Base-by-base conservation (phyloP, 208 protist species). In the Acanthamoeba culbertsoni region DNA sequence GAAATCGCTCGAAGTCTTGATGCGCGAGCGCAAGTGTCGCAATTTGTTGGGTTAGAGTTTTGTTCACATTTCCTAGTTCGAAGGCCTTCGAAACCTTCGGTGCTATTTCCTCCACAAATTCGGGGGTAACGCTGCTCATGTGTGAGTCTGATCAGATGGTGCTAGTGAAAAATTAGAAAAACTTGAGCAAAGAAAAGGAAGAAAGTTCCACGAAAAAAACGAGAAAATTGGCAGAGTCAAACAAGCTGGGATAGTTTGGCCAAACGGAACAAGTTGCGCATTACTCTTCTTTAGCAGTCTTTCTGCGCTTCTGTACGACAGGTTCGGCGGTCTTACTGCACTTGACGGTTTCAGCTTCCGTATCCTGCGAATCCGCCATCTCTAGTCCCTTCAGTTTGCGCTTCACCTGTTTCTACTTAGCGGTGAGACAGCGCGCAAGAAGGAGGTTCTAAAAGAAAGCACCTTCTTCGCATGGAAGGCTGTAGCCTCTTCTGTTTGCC, bases 251-350 rank as follows among this genome's bases (percentile, higher is more conserved):
- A 12, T 7, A 37, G 3, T 40, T 12, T n/a, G 18, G 35, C 42
- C n/a, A n/a, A n/a, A n/a, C n/a, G n/a, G n/a, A n/a, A n/a, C n/a
- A n/a, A n/a, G n/a, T n/a, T n/a, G n/a, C n/a, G n/a, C n/a, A n/a
- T 79, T 16, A 90, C 46, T 68, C 57, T 12, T 63, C 57, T n/a
- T 90, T 37, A 10, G 28, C 35, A 6, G 45, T 16, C 53, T 45
- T 90, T 8, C 82, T 16, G 40, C 88, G 55, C 65, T 92, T 92
- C 35, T 82, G 88, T 51, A n/a, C 51, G 20, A 89, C 26, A 31
- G 79, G 79, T 28, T 92, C 88, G 42, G 57, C 88, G n/a, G 48
- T 62, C 18, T 31, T 26, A 43, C 57, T 79, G 63, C 88, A 92
- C 88, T 92, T 73, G 42, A 53, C 48, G 12, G 55, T 31, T 7